phyloP scores from a whole-genome alignment of 306 rosid genomes.

The Alnus rubra region DNA sequence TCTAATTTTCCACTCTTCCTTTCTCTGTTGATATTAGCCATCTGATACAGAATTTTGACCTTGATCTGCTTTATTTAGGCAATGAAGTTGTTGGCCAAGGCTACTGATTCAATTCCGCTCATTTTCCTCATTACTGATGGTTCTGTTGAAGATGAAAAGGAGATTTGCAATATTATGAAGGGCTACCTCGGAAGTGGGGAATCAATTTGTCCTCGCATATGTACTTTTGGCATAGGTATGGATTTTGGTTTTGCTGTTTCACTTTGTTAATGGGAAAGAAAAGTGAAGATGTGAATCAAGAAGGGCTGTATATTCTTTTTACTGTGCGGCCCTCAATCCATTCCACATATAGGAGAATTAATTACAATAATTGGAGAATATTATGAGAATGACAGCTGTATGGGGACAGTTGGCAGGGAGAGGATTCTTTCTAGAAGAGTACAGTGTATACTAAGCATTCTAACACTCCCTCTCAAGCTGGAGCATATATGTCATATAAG shows the following conservation, averaged over 20 bases:
- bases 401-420: no score
- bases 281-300: no score
- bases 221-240: slow-evolving; percentile 93
- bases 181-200: slow-evolving; percentile 42
- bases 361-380: no score
- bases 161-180: slow-evolving; percentile 67
- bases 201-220: slow-evolving; percentile 62
- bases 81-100: slow-evolving; percentile 61
- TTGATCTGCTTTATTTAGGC: slow-evolving; percentile 60
- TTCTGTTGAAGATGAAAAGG: slow-evolving; percentile 81
- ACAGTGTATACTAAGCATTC: no score
- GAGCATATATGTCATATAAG: no score
- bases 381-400: no score
- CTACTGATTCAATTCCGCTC: slow-evolving; percentile 60
- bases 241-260: slow-evolving; percentile 13
- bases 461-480: no score
- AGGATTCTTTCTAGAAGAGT: no score
- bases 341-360: no score
- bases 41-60: not conserved
- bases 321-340: no score
- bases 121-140: slow-evolving; percentile 93
- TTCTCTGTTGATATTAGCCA: slow-evolving; percentile 20
- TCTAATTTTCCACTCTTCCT: slow-evolving; percentile 1
- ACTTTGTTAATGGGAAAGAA: not conserved
- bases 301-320: no score